Evolutionary conservation across 495 filamentous ascomycete genomes (phyloP), one percentile per base, ranked within the genome.

Genomic region (Daldinia childiae): DNA sequence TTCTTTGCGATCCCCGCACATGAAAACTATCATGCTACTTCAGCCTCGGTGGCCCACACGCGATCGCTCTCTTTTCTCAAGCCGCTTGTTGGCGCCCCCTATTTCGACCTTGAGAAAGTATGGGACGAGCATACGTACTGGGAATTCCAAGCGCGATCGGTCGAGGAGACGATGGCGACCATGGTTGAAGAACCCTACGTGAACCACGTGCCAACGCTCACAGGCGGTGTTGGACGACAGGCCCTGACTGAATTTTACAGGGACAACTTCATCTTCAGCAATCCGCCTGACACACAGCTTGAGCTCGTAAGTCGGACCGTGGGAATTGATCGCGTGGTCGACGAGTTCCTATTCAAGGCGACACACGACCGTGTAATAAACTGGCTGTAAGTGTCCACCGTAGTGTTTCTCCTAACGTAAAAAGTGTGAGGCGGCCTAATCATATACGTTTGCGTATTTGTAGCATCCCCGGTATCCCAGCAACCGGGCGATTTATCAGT

Each of bases 251-350:
- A 82, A 12, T 97, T 96, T 77, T 96, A 96, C 75, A 84, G 86
- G 0, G 78, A 92, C 0, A 4, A 48, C 9, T 48, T 48, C 79
- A 87, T 94, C 34, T 88, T 89, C 14, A 82, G 83, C 58, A 89
- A 94, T 34, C 91, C 93, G 1, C 85, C 82, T 0, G 90, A 90
- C 15, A 87, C 92, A 67, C 81, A 79, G 29, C 84, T 94, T 64
- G 88, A 91, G 45, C 84, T 96, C 1, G 74, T 95, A 5, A 92
- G 89, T 5, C 85, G 93, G 15, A 95, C 93, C 0, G 81, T 88
- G 14, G 87, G 86, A 4, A 72, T 86, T 9, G 87, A 89, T 54
- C 78, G 85, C 3, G 76, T 88, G 8, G 82, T 90, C 4, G 87
- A 89, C 63, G 87, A 89, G 76, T 85, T 89, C 63, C 61, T 87